phyloP scores from a whole-genome alignment of 2,329 filamentous ascomycete genomes.

The Periglandula ipomoeae region DNA sequence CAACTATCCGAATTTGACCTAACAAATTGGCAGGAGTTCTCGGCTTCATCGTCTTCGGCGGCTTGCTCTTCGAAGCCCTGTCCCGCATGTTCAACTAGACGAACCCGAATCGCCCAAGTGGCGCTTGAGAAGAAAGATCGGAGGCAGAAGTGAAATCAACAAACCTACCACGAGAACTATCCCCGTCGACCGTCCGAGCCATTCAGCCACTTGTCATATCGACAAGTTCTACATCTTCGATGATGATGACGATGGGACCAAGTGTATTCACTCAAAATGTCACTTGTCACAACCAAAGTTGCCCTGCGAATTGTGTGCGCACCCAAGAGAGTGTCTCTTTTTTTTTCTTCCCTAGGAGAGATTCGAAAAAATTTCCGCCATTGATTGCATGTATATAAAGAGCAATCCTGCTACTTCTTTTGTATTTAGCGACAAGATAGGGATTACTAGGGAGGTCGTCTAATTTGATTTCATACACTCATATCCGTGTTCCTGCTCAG shows the following conservation, averaged over 20 bases:
- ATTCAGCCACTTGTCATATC: too few species aligned
- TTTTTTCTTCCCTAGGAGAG: neutral
- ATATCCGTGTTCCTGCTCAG: too few species aligned
- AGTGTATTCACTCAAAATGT: too few species aligned
- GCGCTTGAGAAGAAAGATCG: neutral
- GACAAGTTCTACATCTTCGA: too few species aligned
- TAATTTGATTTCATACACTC: neutral
- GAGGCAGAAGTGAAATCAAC: neutral
- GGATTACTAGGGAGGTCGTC: neutral
- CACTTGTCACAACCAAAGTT: too few species aligned
- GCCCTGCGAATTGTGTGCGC: too few species aligned
- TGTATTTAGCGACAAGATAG: conserved; percentile 1
- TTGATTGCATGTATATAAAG: neutral
- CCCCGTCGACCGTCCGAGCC: too few species aligned
- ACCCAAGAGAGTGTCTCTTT: too few species aligned
- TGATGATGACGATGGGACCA: too few species aligned
- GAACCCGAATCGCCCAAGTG: neutral
- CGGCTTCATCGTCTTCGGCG: conserved; percentile 52
- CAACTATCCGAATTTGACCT: neutral
- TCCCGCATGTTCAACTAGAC: conserved; percentile 39
- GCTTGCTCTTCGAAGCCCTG: conserved; percentile 48
- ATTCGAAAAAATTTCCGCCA: neutral
- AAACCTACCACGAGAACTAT: too few species aligned
- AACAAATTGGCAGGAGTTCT: conserved; percentile 35
- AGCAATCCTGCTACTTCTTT: neutral